Conservation (phyloP, 495 filamentous ascomycete species). For the Hypoxylon rickii region DNA sequence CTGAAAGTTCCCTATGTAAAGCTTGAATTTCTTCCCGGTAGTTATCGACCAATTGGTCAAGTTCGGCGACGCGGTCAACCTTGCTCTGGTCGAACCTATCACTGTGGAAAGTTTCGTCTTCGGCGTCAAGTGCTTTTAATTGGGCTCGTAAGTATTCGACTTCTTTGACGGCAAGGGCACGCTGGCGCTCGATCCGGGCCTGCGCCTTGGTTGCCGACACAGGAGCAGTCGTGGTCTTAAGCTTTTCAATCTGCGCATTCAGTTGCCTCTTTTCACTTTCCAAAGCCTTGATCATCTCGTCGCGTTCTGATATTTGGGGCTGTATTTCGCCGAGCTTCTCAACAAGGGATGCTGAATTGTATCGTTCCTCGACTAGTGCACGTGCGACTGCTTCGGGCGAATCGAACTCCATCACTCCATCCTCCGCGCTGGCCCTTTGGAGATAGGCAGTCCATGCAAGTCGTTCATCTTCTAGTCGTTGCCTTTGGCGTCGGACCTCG, state of each 20-base stretch:
- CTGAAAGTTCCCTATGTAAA: slow-evolving; percentile 70
- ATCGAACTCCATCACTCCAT: slow-evolving; percentile 71
- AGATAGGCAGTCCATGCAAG: slow-evolving; percentile 86
- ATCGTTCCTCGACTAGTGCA: slow-evolving; percentile 77
- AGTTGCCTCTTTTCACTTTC: slow-evolving; percentile 69
- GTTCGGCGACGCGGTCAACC: slow-evolving; percentile 71
- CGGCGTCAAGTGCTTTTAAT: slow-evolving; percentile 85
- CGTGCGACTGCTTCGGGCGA: slow-evolving; percentile 87
- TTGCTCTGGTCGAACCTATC: slow-evolving; percentile 79
- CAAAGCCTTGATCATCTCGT: slow-evolving; percentile 71
- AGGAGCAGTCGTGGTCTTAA: slow-evolving; percentile 54
- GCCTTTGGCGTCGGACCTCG: slow-evolving; percentile 79
- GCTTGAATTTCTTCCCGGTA: slow-evolving; percentile 83
- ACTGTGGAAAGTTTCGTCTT: slow-evolving; percentile 82
- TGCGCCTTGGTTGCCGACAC: slow-evolving; percentile 66
- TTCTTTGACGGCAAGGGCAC: slow-evolving; percentile 83
- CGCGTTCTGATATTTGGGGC: slow-evolving; percentile 79
- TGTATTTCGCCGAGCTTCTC: slow-evolving; percentile 78
- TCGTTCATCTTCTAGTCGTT: slow-evolving; percentile 86
- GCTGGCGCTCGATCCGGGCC: slow-evolving; percentile 76
- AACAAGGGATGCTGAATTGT: slow-evolving; percentile 75
- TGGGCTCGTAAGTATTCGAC: slow-evolving; percentile 93
- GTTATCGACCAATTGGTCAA: slow-evolving; percentile 84
- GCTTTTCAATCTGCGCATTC: slow-evolving; percentile 69
- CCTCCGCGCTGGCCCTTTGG: slow-evolving; percentile 61